Evolutionary conservation across 495 filamentous ascomycete species (phyloP), one percentile per base, ranked within the genome.

Genomic region (Hypoxylon rickii): DNA sequence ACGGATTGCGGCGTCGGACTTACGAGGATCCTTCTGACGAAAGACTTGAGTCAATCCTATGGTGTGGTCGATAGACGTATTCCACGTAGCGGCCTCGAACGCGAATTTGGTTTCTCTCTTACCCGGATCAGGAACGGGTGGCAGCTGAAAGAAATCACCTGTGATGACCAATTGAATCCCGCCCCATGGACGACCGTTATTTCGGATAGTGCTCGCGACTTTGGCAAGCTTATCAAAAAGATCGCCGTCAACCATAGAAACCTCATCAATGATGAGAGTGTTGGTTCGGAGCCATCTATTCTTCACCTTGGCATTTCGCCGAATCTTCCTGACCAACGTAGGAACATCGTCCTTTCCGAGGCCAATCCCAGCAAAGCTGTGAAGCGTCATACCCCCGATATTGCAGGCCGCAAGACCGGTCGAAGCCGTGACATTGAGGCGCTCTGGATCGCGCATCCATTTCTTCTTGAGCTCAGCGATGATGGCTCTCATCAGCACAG

Each of bases 211-310:
- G 37, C 93, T 77, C n/a, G 90, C 93, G 62, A 98, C 87, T 44
- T 86, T 82, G 51, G 96, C 91, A 8, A 98, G 81, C 72, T 97
- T 98, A 71, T 98, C 94, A 55, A 97, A 97, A 0, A 98, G 77
- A 45, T 97, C 93, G 1, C 89, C 95, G 65, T 97, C 95, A 7
- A 98, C 91, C 94, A 98, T 98, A 8, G 94, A 97, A 22, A 98
- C 87, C 71, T 98, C 94, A 70, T 98, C 94, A 60, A 98, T 81
- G 44, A 98, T 78, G 22, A 98, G 81, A 13, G 89, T 82, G 58
- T 89, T 93, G 0, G 92, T 96, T 17, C 84, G 84, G 55, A 96
- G 72, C 94, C 95, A 97, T 33, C 95, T 85, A 34, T 81, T 85
- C 67, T 86, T 89, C 11, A 90, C 90, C 68, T 97, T 98, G 36